Conservation (phyloP, 2,329 filamentous ascomycete species). For the Alternaria brassicicola region DNA sequence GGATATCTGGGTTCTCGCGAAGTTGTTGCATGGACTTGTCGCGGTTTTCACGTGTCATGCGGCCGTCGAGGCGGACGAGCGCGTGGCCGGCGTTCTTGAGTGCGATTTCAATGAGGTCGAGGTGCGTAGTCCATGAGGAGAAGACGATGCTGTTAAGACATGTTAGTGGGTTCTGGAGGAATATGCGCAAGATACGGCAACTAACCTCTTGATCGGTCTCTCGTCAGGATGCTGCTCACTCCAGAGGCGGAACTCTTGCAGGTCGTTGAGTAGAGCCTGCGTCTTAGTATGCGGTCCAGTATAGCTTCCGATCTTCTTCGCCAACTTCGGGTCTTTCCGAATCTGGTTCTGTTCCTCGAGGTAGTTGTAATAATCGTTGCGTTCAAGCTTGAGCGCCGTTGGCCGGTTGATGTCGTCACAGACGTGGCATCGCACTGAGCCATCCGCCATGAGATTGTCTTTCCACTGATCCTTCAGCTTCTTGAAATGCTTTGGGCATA, state of each 20-base stretch:
- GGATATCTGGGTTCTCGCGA: constrained; percentile 71
- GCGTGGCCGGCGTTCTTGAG: constrained; percentile 69
- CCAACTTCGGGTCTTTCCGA: constrained; percentile 59
- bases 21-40: constrained; percentile 78
- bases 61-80: constrained; percentile 86
- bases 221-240: constrained; percentile 67
- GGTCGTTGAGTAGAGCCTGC: constrained; percentile 75
- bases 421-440: constrained; percentile 67
- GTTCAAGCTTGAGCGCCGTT: constrained; percentile 71
- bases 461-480: constrained; percentile 63
- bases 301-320: constrained; percentile 71
- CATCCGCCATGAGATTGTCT: constrained; percentile 49
- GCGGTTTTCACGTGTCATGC: constrained; percentile 78
- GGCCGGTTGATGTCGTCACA: constrained; percentile 70
- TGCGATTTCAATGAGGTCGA: constrained; percentile 88
- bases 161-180: neutral
- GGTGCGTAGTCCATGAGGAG: constrained; percentile 92
- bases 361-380: constrained; percentile 58
- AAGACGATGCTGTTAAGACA: constrained; percentile 72
- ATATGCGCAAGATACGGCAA: neutral
- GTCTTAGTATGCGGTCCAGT: constrained; percentile 92
- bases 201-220: constrained; percentile 74
- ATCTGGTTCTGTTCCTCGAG: constrained; percentile 63
- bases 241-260: constrained; percentile 68
- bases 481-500: constrained; percentile 77